phyloP scores from a whole-genome alignment of 2,329 filamentous ascomycete species.

The Leptographium radiaticola region DNA sequence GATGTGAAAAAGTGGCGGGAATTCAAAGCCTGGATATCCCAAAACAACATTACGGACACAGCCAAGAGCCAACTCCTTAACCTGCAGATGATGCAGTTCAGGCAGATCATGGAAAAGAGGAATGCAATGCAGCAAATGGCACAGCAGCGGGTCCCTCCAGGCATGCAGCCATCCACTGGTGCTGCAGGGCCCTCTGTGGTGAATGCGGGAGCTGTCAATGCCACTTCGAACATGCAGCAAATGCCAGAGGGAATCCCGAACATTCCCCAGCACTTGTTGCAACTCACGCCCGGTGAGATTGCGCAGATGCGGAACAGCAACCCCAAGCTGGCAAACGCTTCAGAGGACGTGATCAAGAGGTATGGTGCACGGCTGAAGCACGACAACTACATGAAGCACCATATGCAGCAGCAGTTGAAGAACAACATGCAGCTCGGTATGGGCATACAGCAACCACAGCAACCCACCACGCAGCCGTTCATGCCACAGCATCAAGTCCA shows the following conservation, averaged over 20 bases:
- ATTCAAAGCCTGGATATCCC: constrained; percentile 27
- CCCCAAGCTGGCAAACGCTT: constrained; percentile 6
- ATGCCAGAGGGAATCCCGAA: constrained; percentile 3
- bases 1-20: constrained; percentile 38
- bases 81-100: constrained; percentile 28
- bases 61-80: constrained; percentile 19
- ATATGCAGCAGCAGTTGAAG: constrained; percentile 5
- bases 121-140: not conserved
- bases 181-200: not conserved
- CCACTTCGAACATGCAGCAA: not conserved
- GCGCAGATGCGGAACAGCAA: constrained; percentile 5
- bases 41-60: constrained; percentile 21
- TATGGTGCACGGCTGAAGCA: constrained; percentile 6
- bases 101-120: constrained; percentile 12
- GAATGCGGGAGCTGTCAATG: not conserved
- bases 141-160: constrained; percentile 9
- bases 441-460: constrained; percentile 8
- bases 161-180: constrained; percentile 3
- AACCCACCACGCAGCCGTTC: constrained; percentile 3
- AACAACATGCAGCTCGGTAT: not conserved
- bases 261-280: constrained; percentile 7
- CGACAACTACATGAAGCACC: constrained; percentile 8
- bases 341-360: constrained; percentile 8
- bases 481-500: constrained; percentile 1
- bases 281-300: constrained; percentile 8